These are phyloP conservation scores for Seiridium cupressi DNA, from an alignment of 2,329 filamentous ascomycete genomes.

Conservation along the genomic window DNA sequence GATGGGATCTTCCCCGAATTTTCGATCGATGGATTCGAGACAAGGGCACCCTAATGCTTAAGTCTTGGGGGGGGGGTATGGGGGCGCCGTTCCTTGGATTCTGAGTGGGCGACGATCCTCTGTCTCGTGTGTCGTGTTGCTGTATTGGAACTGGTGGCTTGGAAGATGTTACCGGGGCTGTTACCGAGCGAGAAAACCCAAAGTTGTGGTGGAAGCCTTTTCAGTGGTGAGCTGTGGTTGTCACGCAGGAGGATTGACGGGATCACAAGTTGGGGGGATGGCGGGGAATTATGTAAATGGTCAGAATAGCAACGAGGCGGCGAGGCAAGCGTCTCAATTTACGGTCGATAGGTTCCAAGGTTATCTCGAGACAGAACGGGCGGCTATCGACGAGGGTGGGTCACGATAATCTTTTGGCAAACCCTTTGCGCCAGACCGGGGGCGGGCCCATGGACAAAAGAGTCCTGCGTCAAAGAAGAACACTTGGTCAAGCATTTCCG, in stretches of 20 bases:
- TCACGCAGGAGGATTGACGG: neutral
- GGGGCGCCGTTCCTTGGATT: neutral
- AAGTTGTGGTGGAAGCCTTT: neutral
- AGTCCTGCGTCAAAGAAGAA: neutral
- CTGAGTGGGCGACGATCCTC: constrained; percentile 5
- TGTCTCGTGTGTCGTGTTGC: constrained; percentile 4
- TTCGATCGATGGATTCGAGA: constrained; percentile 11
- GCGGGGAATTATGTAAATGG: constrained; percentile 4
- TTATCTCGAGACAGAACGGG: neutral
- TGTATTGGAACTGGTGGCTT: neutral
- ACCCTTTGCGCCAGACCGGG: neutral
- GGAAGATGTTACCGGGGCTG: neutral
- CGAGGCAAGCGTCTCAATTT: neutral
- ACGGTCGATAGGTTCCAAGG: neutral
- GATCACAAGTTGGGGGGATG: neutral
- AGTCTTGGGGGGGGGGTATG: neutral
- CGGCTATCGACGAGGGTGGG: neutral
- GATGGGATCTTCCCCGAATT: neutral
- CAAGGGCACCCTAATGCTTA: constrained; percentile 3
- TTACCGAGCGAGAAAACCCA: neutral
- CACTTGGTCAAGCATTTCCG: constrained; percentile 5
- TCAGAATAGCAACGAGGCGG: neutral
- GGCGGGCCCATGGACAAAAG: neutral
- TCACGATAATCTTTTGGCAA: neutral
- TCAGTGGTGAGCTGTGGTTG: neutral